Conservation (phyloP, 2,329 filamentous ascomycete genomes). For the Ascochyta rabiei region DNA sequence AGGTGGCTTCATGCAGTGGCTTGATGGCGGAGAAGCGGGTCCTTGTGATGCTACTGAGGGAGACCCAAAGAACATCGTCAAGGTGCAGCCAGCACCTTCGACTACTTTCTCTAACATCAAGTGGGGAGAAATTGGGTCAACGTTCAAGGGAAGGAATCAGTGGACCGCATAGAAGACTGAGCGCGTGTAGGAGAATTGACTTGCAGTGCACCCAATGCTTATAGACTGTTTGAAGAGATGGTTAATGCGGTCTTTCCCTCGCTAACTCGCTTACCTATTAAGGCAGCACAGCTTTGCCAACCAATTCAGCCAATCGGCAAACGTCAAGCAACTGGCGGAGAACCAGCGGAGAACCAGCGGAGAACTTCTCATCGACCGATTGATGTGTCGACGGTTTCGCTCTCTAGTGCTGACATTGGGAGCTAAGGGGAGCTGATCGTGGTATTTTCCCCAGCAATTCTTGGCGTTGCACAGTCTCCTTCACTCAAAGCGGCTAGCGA, state of each 20-base stretch:
- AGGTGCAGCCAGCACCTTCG: constrained; percentile 55
- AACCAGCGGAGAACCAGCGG: neutral
- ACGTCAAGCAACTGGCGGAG: neutral
- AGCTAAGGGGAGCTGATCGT: neutral
- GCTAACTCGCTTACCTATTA: neutral
- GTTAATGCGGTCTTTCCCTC: neutral
- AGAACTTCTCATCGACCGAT: neutral
- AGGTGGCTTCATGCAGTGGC: constrained; percentile 62
- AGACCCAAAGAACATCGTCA: constrained; percentile 56
- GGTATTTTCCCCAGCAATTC: neutral
- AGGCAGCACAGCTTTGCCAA: neutral
- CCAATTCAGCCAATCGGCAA: neutral
- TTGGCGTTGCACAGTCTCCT: constrained; percentile 2
- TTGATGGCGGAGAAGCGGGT: constrained; percentile 59
- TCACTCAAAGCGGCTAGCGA: constrained; percentile 1
- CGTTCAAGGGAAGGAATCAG: constrained; percentile 43
- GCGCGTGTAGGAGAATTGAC: neutral
- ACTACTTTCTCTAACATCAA: constrained; percentile 64
- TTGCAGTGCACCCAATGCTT: neutral
- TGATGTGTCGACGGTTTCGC: neutral
- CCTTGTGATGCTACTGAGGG: constrained; percentile 63
- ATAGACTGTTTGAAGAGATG: neutral
- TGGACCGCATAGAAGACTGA: constrained; percentile 23
- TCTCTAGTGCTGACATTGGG: neutral
- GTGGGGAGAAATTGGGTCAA: constrained; percentile 67